These are phyloP conservation scores for Sarocladiaceae sp. DNA, from an alignment of 2,329 filamentous ascomycete species.

Conservation along the genomic window DNA sequence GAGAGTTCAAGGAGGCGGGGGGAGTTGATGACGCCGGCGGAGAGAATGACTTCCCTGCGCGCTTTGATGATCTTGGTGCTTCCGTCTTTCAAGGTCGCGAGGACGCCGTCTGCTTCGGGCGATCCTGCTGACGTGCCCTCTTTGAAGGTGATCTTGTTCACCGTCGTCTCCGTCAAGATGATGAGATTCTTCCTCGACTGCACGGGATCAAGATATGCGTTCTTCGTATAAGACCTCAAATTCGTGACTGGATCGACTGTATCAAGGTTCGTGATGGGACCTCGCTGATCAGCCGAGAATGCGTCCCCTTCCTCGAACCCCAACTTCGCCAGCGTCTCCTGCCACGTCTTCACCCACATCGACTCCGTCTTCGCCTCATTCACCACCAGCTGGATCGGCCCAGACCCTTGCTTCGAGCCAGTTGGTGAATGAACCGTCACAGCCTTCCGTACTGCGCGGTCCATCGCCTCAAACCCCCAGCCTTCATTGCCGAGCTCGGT, in stretches of 20 bases:
- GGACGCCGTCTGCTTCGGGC: slow-evolving; percentile 2
- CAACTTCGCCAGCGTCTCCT: slow-evolving; percentile 6
- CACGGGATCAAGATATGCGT: slow-evolving; percentile 15
- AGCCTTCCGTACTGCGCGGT: not conserved
- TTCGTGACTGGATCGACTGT: slow-evolving; percentile 18
- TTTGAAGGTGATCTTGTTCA: slow-evolving; percentile 18
- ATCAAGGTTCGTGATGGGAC: slow-evolving; percentile 11
- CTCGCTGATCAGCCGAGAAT: slow-evolving; percentile 15
- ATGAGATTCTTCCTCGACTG: slow-evolving; percentile 17
- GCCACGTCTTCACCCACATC: not conserved
- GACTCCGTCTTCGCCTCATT: not conserved
- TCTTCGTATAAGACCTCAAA: slow-evolving; percentile 19
- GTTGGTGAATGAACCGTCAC: not conserved
- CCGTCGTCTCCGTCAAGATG: slow-evolving; percentile 17
- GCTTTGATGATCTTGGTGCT: slow-evolving; percentile 14
- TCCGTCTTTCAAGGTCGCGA: slow-evolving; percentile 14
- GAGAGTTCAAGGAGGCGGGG: slow-evolving; percentile 38
- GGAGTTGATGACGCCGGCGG: slow-evolving; percentile 33
- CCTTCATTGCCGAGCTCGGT: not conserved
- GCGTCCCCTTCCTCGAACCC: slow-evolving; percentile 16
- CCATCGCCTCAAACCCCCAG: not conserved
- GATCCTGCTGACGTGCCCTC: not conserved
- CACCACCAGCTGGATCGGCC: not conserved
- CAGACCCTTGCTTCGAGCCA: not conserved
- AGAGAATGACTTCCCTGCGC: slow-evolving; percentile 34